phyloP scores from a whole-genome alignment of 2,329 filamentous ascomycete genomes.

The Botryosphaeria dothidea region DNA sequence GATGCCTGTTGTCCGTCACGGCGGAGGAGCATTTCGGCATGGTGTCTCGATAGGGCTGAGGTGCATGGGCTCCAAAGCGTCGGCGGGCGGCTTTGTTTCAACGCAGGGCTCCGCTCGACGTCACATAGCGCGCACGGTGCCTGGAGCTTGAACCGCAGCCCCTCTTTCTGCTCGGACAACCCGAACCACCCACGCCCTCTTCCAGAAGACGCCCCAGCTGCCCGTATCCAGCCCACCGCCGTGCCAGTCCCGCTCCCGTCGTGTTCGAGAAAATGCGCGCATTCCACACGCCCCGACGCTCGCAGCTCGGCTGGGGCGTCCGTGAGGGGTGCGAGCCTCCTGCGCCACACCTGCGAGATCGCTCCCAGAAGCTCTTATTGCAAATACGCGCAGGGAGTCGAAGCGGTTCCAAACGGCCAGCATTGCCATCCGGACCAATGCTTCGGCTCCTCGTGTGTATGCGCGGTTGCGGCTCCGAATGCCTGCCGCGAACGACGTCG shows the following conservation, averaged over 20 bases:
- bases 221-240: background rate
- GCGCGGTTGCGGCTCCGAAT: too few relatives aligned
- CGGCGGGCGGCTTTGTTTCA: background rate
- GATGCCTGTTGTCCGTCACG: constrained; percentile 1
- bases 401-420: too few relatives aligned
- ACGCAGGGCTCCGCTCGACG: background rate
- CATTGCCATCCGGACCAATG: too few relatives aligned
- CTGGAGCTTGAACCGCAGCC: background rate
- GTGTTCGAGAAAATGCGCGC: constrained; percentile 5
- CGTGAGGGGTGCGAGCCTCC: background rate
- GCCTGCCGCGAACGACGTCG: background rate
- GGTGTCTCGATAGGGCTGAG: constrained; percentile 10
- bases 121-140: background rate
- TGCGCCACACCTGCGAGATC: background rate
- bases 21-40: background rate
- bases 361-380: too few relatives aligned
- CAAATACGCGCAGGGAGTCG: too few relatives aligned
- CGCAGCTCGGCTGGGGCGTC: background rate
- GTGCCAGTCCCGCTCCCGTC: background rate
- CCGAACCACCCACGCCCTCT: background rate
- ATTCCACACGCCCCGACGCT: background rate
- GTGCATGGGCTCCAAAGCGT: background rate
- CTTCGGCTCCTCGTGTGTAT: too few relatives aligned
- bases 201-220: constrained; percentile 1
- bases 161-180: background rate